Base-by-base conservation (phyloP, 2,329 filamentous ascomycete species). In the Phoma herbarum region DNA sequence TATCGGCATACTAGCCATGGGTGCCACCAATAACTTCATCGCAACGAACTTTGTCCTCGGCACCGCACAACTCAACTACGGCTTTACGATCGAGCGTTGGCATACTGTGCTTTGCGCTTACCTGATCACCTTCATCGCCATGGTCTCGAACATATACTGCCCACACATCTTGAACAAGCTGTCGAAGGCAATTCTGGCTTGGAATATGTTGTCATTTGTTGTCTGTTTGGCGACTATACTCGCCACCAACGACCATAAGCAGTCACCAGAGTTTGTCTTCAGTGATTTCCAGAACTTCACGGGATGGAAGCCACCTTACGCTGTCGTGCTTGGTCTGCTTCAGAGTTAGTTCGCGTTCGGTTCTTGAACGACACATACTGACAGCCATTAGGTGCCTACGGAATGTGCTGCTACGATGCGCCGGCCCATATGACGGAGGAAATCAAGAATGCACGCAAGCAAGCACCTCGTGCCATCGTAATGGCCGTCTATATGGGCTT, bases 1-100 rank as follows among this genome's bases (percentile, higher is more conserved):
- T 16, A 66, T 64, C 23, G 79, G 81, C 3, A 76, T 83, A 29
- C 72, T 84, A 2, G 80, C 82, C 2, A 84, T 85, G 82, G 83
- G 83, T 6, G 82, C 83, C 12, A 81, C 81, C 0, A 85, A 85
- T 65, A 83, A 83, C 66, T 85, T 81, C 56, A 81, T 86, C 52
- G 78, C 77, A 0, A 81, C 83, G 16, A 85, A 86, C 57, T 86
- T 86, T 69, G 74, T 86, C 29, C 80, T 86, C 1, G 84, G 84
- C 4, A 80, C 82, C 63, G 82, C 82, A 10, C 84, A 85, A 37
- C 74, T 86, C 7, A 81, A 82, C 49, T 79, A 83, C 56, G 71
- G 72, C 10, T 86, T 82, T 60, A 78, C 72, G 1, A 86, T 86
- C 53, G 74, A 85, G 62, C 77, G 84, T 33, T 86, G 84, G 84